A percentile compares a stretch with the other conserved stretches of the same genome.
These are phyloP conservation scores for Aspergillus pseudotamarii DNA, from an alignment of 2,329 filamentous ascomycete genomes.

Conservation along the genomic window DNA sequence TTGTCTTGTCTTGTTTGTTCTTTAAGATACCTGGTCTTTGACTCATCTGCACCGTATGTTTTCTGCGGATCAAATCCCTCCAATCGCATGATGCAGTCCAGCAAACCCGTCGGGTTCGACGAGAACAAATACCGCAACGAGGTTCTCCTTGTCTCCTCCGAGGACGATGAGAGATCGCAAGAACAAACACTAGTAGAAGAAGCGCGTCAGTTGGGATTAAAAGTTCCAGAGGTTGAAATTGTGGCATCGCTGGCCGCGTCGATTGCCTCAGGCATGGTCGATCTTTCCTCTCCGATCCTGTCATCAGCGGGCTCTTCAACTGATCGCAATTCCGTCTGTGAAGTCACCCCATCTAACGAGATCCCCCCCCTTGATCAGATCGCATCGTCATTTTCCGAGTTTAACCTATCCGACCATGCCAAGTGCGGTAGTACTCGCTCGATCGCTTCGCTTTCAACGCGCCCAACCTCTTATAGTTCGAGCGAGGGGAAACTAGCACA, in stretches of 20 bases:
- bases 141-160: constrained; percentile 38
- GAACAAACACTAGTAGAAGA: constrained; percentile 42
- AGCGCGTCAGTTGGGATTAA: constrained; percentile 41
- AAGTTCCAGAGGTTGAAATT: constrained; percentile 35
- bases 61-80: constrained; percentile 14
- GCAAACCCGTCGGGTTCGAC: constrained; percentile 30
- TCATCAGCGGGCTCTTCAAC: constrained; percentile 37
- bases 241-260: constrained; percentile 40
- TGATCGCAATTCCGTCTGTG: constrained; percentile 34
- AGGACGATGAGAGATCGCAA: constrained; percentile 40
- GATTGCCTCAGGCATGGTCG: constrained; percentile 37
- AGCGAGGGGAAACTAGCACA: constrained; percentile 32
- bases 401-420: constrained; percentile 32
- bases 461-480: constrained; percentile 43
- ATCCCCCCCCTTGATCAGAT: constrained; percentile 32
- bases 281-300: constrained; percentile 36
- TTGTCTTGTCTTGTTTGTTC: constrained; percentile 3
- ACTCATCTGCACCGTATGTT: constrained; percentile 17
- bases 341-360: constrained; percentile 30
- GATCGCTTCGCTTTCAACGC: constrained; percentile 41
- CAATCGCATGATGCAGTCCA: constrained; percentile 30
- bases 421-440: constrained; percentile 41
- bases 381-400: constrained; percentile 34
- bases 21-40: constrained; percentile 3
- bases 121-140: constrained; percentile 41